These are phyloP conservation scores for Pezicula radicicola DNA, from an alignment of 2,329 filamentous ascomycete genomes.

Conservation along the genomic window DNA sequence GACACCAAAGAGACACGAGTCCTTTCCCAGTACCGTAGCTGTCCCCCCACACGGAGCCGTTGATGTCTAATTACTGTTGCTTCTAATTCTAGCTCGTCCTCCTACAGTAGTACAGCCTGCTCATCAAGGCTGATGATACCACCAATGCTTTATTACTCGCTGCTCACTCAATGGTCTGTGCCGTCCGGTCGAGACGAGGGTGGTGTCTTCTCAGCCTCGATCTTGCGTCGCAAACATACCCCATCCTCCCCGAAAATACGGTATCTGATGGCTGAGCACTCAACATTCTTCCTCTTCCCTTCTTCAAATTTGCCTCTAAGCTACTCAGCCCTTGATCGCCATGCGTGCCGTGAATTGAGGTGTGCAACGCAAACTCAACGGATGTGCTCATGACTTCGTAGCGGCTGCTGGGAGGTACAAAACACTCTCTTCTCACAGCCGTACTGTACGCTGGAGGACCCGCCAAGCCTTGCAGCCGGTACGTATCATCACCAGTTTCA, in stretches of 20 bases:
- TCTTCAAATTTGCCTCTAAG: no score
- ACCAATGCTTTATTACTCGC: slow-evolving; percentile 15
- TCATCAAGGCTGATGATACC: slow-evolving; percentile 1
- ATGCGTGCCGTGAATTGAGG: neutral
- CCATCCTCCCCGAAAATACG: neutral
- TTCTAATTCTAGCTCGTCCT: neutral
- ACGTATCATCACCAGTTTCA: slow-evolving; percentile 21
- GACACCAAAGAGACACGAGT: slow-evolving; percentile 11
- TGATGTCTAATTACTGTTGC: neutral
- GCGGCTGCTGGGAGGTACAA: neutral
- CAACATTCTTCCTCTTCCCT: no score
- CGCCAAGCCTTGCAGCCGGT: slow-evolving; percentile 8
- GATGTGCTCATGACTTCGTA: neutral
- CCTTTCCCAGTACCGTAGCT: slow-evolving; percentile 2
- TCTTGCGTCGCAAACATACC: neutral
- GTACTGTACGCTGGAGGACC: neutral
- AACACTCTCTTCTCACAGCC: no score
- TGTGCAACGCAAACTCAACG: neutral
- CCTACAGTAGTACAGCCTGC: slow-evolving; percentile 1
- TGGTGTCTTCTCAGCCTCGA: slow-evolving; percentile 1
- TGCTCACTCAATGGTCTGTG: slow-evolving; percentile 16
- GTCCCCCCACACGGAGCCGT: no score
- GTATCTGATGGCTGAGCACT: no score
- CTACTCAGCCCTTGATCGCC: neutral
- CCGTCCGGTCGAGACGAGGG: slow-evolving; percentile 7